These are phyloP conservation scores for Pyricularia pennisetigena DNA, from an alignment of 2,329 filamentous ascomycete genomes.

Conservation along the genomic window DNA sequence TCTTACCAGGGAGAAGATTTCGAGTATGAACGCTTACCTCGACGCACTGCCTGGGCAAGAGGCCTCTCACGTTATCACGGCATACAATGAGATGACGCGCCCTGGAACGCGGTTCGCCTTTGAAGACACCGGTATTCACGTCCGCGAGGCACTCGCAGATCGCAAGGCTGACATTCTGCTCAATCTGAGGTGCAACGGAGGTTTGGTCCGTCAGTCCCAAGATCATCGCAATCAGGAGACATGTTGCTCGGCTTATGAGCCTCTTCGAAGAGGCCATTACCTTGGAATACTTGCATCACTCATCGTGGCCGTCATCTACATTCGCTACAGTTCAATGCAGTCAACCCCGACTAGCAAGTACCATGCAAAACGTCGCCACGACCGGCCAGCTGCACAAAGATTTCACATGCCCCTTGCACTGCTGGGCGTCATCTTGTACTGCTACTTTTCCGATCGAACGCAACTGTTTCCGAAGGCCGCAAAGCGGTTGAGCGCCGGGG, in stretches of 20 bases:
- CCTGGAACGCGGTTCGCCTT: conserved; percentile 20
- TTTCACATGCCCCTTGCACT: neutral
- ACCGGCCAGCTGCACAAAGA: neutral
- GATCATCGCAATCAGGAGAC: conserved; percentile 35
- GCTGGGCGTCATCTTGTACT: conserved; percentile 22
- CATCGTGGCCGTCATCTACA: conserved; percentile 7
- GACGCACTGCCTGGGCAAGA: conserved; percentile 27
- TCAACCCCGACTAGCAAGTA: conserved; percentile 3
- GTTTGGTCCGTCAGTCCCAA: conserved; percentile 19
- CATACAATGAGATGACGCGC: conserved; percentile 36
- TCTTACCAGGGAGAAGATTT: conserved; percentile 37
- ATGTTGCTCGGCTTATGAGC: conserved; percentile 38
- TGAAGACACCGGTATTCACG: conserved; percentile 37
- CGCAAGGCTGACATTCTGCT: conserved; percentile 42
- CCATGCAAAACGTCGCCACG: neutral
- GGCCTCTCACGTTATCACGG: conserved; percentile 35
- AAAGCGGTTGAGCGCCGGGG: conserved; percentile 25
- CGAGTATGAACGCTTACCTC: conserved; percentile 42
- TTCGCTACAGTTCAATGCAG: conserved; percentile 5
- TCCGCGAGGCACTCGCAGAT: conserved; percentile 31
- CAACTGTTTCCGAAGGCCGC: conserved; percentile 40
- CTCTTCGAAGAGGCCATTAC: conserved; percentile 24
- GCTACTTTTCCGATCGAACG: conserved; percentile 44
- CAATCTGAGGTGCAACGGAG: conserved; percentile 43
- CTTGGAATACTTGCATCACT: conserved; percentile 20